Percentiles rank a stretch among this genome's conserved stretches.
Conservation (phyloP, 139 green algal species). For the Tetraselmis chui region DNA sequence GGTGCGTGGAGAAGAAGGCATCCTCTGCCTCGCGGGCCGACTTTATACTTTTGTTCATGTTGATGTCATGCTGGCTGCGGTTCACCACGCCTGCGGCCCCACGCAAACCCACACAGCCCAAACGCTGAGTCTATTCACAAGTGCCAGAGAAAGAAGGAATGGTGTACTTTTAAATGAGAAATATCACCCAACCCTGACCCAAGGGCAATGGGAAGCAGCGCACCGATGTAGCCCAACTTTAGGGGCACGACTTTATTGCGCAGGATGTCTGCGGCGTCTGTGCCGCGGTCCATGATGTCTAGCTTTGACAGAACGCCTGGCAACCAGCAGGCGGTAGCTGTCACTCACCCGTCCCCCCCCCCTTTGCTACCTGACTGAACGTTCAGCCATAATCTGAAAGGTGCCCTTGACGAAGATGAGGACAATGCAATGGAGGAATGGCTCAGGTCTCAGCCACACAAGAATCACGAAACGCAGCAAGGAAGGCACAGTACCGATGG, state of each 20-base stretch:
- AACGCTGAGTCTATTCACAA: too few relatives aligned
- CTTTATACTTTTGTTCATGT: slow-evolving; percentile 35
- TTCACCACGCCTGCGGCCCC: slow-evolving; percentile 57
- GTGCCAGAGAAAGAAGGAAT: too few relatives aligned
- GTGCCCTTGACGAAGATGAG: too few relatives aligned
- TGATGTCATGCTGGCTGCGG: slow-evolving; percentile 80
- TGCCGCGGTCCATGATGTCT: slow-evolving; percentile 99
- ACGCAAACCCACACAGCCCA: too few relatives aligned
- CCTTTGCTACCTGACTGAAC: too few relatives aligned
- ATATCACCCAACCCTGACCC: too few relatives aligned
- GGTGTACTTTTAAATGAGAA: too few relatives aligned
- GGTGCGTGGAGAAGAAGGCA: slow-evolving; percentile 53
- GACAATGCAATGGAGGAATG: too few relatives aligned
- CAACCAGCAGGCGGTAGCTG: too few relatives aligned
- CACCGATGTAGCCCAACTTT: slow-evolving; percentile 81
- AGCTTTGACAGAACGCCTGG: slow-evolving; percentile 89
- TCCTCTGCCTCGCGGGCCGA: slow-evolving; percentile 38
- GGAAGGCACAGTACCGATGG: slow-evolving; percentile 41
- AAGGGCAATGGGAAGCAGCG: slow-evolving; percentile 11
- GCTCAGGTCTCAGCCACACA: slow-evolving; percentile 7
- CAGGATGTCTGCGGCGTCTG: slow-evolving; percentile 73
- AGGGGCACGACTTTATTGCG: slow-evolving; percentile 82
- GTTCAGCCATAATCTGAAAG: too few relatives aligned
- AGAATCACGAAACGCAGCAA: slow-evolving; percentile 2
- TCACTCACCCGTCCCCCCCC: too few relatives aligned